These are phyloP conservation scores for Physcia stellaris DNA, from an alignment of 495 filamentous ascomycete genomes.

Conservation along the genomic window DNA sequence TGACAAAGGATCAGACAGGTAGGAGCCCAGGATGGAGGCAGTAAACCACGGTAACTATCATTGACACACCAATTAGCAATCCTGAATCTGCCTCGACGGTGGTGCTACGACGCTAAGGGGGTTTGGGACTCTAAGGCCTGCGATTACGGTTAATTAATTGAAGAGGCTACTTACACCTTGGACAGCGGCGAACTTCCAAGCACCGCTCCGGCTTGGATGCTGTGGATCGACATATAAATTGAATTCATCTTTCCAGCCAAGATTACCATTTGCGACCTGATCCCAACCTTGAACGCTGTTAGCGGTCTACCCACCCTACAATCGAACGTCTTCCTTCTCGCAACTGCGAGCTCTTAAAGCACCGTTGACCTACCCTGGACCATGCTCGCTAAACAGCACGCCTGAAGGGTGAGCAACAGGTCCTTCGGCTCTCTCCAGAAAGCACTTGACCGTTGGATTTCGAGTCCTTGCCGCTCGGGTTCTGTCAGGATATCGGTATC, in stretches of 20 bases:
- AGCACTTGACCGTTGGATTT: neutral
- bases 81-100: no score
- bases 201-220: neutral
- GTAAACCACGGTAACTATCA: no score
- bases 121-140: no score
- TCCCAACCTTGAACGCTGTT: no score
- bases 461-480: neutral
- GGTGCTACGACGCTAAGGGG: no score
- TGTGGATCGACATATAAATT: neutral
- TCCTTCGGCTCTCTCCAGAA: conserved; percentile 3
- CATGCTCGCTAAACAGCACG: neutral
- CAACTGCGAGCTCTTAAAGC: neutral
- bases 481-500: neutral
- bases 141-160: neutral
- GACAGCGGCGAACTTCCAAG: no score
- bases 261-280: neutral
- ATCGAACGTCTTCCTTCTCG: neutral
- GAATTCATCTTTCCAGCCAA: neutral
- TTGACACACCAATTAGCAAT: no score
- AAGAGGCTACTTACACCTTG: no score
- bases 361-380: neutral
- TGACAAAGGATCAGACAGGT: no score
- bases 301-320: neutral
- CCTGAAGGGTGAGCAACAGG: neutral
- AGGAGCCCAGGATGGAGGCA: no score